These are phyloP conservation scores for Umbelopsis sp. DNA, from an alignment of 371 early-diverging fungal genomes.

Conservation along the genomic window DNA sequence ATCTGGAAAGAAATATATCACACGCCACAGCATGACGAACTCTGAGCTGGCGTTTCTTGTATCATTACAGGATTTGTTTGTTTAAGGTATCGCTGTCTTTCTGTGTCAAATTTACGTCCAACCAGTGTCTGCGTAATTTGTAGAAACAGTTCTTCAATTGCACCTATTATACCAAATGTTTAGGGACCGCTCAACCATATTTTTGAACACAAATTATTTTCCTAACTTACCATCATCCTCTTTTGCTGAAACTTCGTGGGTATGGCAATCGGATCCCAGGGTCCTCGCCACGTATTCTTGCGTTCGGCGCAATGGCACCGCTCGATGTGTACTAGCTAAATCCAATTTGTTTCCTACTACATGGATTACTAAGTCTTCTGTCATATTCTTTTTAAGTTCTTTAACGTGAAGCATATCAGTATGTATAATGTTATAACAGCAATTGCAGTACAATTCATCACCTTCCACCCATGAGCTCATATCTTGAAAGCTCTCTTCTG, in stretches of 20 bases:
- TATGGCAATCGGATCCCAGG: constrained; percentile 60
- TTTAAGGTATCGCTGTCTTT: constrained; percentile 34
- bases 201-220: background rate
- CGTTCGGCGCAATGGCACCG: constrained; percentile 61
- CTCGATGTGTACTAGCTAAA: constrained; percentile 61
- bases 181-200: background rate
- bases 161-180: constrained; percentile 31
- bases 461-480: constrained; percentile 72
- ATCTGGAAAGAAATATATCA: background rate
- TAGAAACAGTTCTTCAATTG: constrained; percentile 65
- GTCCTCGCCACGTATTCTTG: constrained; percentile 62
- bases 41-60: constrained; percentile 40
- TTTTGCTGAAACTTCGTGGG: constrained; percentile 75
- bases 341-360: constrained; percentile 81
- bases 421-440: background rate
- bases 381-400: constrained; percentile 76
- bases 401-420: constrained; percentile 9
- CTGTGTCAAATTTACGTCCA: constrained; percentile 49
- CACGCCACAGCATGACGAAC: constrained; percentile 44
- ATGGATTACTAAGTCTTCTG: constrained; percentile 69
- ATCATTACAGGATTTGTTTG: constrained; percentile 36
- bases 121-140: constrained; percentile 62
- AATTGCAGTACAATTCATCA: constrained; percentile 7
- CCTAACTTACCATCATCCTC: constrained; percentile 67
- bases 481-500: constrained; percentile 63